Evolutionary conservation across 1,284 basidiomycete genomes (phyloP).

Genomic region (Agroathelia rolfsii): DNA sequence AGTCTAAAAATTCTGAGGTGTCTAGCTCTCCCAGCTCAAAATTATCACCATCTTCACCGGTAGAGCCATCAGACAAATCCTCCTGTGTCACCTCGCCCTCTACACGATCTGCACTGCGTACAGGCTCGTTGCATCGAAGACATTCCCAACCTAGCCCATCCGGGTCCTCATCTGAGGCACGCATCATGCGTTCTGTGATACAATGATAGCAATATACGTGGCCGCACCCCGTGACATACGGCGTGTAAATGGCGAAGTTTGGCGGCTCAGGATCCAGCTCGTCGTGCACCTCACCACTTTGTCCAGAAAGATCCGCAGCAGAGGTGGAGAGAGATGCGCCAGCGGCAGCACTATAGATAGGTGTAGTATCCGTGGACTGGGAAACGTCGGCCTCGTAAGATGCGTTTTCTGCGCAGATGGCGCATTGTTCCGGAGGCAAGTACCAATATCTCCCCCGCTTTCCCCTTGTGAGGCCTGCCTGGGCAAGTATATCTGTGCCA

Average conservation of each 20-base stretch:
- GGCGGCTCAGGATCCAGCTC: slow-evolving; percentile 33
- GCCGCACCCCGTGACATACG: slow-evolving; percentile 68
- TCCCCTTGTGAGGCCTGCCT: slow-evolving; percentile 12
- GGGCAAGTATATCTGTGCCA: slow-evolving; percentile 5
- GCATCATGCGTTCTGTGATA: slow-evolving; percentile 71
- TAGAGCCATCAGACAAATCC: no score
- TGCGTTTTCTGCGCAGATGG: slow-evolving; percentile 70
- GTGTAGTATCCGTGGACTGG: slow-evolving; percentile 44
- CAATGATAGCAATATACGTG: slow-evolving; percentile 87
- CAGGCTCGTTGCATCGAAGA: slow-evolving; percentile 59
- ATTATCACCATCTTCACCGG: no score
- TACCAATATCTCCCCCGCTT: slow-evolving; percentile 53
- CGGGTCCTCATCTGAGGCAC: slow-evolving; percentile 52
- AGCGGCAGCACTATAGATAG: slow-evolving; percentile 26
- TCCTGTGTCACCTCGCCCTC: slow-evolving; percentile 23
- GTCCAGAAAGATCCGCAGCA: slow-evolving; percentile 9
- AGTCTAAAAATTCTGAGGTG: no score
- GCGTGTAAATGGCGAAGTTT: slow-evolving; percentile 53
- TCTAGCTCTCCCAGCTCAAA: no score
- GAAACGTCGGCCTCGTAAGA: slow-evolving; percentile 47
- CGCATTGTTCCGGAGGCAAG: slow-evolving; percentile 61
- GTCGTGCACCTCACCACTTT: slow-evolving; percentile 10
- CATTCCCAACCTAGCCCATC: slow-evolving; percentile 66
- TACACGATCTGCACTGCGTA: slow-evolving; percentile 44
- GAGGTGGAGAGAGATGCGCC: slow-evolving; percentile 12